phyloP scores from a whole-genome alignment of 129 eudicot species.

The Pseudognaphalium luteoalbum region DNA sequence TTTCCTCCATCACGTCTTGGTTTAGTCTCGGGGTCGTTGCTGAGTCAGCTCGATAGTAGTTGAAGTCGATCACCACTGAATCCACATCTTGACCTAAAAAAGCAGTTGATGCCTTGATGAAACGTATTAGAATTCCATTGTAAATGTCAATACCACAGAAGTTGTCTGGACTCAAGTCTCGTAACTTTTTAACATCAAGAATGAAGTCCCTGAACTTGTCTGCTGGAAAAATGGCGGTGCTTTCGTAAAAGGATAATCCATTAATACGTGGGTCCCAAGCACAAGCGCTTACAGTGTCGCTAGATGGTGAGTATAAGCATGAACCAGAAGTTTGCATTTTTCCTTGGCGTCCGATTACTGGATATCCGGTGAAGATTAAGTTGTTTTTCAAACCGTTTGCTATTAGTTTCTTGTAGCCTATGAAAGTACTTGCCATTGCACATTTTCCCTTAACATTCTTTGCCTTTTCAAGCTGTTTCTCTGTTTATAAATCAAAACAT shows the following conservation, averaged over 20 bases:
- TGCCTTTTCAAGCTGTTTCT: conserved; percentile 53
- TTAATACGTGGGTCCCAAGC: conserved; percentile 90
- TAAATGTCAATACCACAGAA: conserved; percentile 78
- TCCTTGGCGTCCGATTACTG: conserved; percentile 69
- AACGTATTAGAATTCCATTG: conserved; percentile 74
- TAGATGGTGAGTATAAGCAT: conserved; percentile 62
- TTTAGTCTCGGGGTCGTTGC: conserved; percentile 56
- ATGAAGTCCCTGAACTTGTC: conserved; percentile 51
- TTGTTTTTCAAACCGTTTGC: conserved; percentile 82
- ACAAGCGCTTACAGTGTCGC: conserved; percentile 41
- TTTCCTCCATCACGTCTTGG: conserved; percentile 73
- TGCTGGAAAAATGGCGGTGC: conserved; percentile 60
- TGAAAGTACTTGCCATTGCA: conserved; percentile 50
- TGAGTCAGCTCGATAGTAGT: conserved; percentile 66
- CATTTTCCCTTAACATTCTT: conserved; percentile 64
- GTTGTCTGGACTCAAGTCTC: conserved; percentile 60
- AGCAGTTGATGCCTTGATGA: conserved; percentile 59
- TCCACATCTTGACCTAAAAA: conserved; percentile 67
- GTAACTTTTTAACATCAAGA: conserved; percentile 51
- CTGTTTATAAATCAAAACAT: conserved; percentile 34
- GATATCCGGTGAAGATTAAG: conserved; percentile 67
- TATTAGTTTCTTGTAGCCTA: conserved; percentile 57
- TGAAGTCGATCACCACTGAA: conserved; percentile 74
- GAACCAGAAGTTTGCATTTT: conserved; percentile 91
- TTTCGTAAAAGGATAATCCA: conserved; percentile 69